Base-by-base conservation (phyloP, 257 asterid species). In the Nyctanthes arbortristis region DNA sequence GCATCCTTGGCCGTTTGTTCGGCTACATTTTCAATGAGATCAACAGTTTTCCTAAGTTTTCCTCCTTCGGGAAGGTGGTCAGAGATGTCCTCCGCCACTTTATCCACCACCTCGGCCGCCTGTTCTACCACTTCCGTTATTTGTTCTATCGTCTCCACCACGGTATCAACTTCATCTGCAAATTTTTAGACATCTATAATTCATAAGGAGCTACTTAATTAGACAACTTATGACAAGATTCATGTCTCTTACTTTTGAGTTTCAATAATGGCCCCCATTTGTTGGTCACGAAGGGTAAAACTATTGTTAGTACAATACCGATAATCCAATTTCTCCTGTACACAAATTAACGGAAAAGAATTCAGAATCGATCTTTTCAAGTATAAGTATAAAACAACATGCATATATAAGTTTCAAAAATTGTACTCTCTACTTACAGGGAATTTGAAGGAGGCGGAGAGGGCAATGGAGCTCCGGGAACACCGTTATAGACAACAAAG, bases 71-170 rank as follows among this genome's bases (percentile, higher is more conserved):
- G 85, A 0, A 91, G 76, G 25, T 75, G 67, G 3, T 59, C 85
- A n/a, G 79, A 71, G 63, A 85, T 75, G 37, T 61, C 77, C 70
- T 82, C 95, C 61, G 90, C 88, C 83, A 70, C 85, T 77, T 65
- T 65, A 39, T 85, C 92, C 0, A 88, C 78, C 1, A 74, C 80
- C 35, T 83, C 87, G 54, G 94, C 94, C 73, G 79, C 79, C 32
- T 78, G 78, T 45, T 84, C 97, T 2, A 90, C 82, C 2, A 73
- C 85, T 5, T 84, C 90, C 28, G 80, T 85, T 61, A 84, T 78
- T 18, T 82, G 80, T 72, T 90, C 96, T 49, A 84, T 65, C 12
- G 80, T 79, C 76, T 84, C 90, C 66, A 85, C 88, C 59, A 76
- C 66, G 0, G 67, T n/a, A 11, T 87, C 96, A 47, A 86, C 90